A percentile compares a stretch with the other conserved stretches of the same genome.
These are phyloP conservation scores for Cicer bijugum DNA, from an alignment of 306 rosid species.

Conservation along the genomic window DNA sequence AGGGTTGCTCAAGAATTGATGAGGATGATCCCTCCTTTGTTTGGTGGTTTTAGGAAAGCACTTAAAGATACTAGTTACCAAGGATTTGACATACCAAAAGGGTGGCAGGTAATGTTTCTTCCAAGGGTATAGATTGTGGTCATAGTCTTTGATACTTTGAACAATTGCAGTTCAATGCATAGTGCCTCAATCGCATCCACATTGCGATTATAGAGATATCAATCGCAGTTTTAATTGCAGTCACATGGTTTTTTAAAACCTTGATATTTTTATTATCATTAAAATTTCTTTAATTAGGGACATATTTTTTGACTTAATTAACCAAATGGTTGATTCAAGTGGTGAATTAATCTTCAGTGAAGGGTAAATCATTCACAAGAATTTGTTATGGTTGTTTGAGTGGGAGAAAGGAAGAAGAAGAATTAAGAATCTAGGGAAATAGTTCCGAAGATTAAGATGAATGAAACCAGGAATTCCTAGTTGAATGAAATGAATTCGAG, in stretches of 20 bases:
- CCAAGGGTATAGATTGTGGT: neutral
- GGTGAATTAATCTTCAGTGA: too few species aligned
- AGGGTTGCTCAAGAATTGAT: slow-evolving; percentile 63
- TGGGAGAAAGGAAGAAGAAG: too few species aligned
- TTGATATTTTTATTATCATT: neutral
- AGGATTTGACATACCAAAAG: slow-evolving; percentile 63
- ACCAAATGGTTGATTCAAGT: too few species aligned
- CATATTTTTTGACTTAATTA: slow-evolving; percentile 8
- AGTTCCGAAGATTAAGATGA: too few species aligned
- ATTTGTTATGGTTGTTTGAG: too few species aligned
- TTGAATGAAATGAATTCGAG: too few species aligned
- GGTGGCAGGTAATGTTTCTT: slow-evolving; percentile 53
- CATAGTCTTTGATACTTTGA: neutral
- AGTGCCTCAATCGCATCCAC: neutral
- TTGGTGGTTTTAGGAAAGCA: slow-evolving; percentile 57
- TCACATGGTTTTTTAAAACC: neutral
- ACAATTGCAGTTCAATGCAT: neutral
- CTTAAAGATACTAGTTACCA: slow-evolving; percentile 48
- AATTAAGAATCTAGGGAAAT: too few species aligned
- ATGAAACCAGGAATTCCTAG: too few species aligned
- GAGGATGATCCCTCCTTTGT: slow-evolving; percentile 58
- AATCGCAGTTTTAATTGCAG: neutral
- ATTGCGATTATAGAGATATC: neutral
- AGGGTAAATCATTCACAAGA: too few species aligned
- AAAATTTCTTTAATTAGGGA: neutral